Conservation (phyloP, 2,329 filamentous ascomycete genomes). For the Aspergillus japonicus region DNA sequence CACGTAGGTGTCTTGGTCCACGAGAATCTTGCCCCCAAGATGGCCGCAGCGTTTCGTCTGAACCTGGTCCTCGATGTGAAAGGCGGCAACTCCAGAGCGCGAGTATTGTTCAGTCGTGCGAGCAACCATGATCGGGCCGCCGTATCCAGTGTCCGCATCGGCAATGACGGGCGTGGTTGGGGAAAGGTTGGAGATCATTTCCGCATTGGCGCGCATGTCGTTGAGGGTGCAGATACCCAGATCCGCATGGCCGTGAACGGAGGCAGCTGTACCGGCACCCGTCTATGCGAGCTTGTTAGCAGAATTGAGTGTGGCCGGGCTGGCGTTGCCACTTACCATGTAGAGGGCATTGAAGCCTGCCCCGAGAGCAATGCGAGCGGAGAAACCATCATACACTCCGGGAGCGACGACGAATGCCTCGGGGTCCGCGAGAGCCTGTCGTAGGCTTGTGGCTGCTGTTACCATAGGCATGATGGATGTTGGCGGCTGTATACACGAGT, state of each 20-base stretch:
- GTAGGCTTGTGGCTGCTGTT: conserved; percentile 33
- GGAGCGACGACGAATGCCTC: conserved; percentile 46
- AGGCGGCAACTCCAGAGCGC: conserved; percentile 54
- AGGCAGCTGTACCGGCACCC: conserved; percentile 52
- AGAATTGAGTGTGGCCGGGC: neutral
- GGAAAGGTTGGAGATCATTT: conserved; percentile 54
- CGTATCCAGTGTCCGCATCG: conserved; percentile 57
- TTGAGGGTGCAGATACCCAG: conserved; percentile 52
- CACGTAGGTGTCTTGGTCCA: conserved; percentile 34
- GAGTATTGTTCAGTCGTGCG: conserved; percentile 53
- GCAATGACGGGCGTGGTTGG: conserved; percentile 52
- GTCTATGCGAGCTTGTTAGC: conserved; percentile 37
- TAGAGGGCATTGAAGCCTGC: conserved; percentile 52
- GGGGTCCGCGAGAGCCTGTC: conserved; percentile 33
- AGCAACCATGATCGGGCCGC: conserved; percentile 50
- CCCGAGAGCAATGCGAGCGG: conserved; percentile 49
- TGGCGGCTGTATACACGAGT: conserved; percentile 5
- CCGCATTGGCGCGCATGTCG: conserved; percentile 54
- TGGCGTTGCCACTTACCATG: conserved; percentile 42
- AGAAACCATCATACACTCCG: conserved; percentile 54
- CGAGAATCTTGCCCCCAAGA: conserved; percentile 41
- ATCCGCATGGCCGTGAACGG: conserved; percentile 50
- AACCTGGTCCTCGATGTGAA: conserved; percentile 60
- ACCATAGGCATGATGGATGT: conserved; percentile 23
- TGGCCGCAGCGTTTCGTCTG: conserved; percentile 45